These are phyloP conservation scores for Pseudevernia furfuracea DNA, from an alignment of 495 filamentous ascomycete genomes.

Conservation along the genomic window DNA sequence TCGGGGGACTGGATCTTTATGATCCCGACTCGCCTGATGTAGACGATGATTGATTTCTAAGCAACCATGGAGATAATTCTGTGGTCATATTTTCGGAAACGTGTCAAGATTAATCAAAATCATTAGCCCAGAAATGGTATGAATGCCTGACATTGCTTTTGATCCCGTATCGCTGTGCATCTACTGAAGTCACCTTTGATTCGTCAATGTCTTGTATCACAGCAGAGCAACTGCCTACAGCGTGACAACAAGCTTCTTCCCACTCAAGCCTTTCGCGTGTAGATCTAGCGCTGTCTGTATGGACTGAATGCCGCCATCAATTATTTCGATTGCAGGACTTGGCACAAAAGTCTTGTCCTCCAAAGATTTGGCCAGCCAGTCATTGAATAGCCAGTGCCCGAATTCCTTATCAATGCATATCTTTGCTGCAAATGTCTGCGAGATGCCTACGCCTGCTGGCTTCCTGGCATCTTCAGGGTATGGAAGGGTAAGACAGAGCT, in stretches of 20 bases:
- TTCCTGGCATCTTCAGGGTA: constrained; percentile 23
- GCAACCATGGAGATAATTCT: not conserved
- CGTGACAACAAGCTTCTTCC: constrained; percentile 26
- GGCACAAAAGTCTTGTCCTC: constrained; percentile 23
- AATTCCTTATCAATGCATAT: constrained; percentile 20
- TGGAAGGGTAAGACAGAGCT: constrained; percentile 26
- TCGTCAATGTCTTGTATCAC: not conserved
- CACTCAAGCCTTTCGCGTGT: constrained; percentile 24
- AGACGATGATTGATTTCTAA: constrained; percentile 13
- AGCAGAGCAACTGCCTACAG: constrained; percentile 8
- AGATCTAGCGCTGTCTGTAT: constrained; percentile 25
- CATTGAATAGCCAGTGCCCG: constrained; percentile 26
- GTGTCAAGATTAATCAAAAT: not conserved
- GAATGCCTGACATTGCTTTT: not conserved
- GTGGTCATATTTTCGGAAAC: not conserved
- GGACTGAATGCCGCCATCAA: constrained; percentile 24
- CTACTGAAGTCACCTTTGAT: not conserved
- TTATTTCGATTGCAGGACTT: constrained; percentile 25
- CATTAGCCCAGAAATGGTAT: not conserved
- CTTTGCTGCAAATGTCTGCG: not conserved
- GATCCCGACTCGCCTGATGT: constrained; percentile 21
- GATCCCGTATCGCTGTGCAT: not conserved
- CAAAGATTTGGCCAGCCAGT: constrained; percentile 23
- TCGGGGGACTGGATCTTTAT: constrained; percentile 32
- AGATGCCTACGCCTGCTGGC: constrained; percentile 16